Evolutionary conservation across 805 yeast species (phyloP), one percentile per base, ranked within the genome.

Genomic region (Lipomyces spencermartinsiae): DNA sequence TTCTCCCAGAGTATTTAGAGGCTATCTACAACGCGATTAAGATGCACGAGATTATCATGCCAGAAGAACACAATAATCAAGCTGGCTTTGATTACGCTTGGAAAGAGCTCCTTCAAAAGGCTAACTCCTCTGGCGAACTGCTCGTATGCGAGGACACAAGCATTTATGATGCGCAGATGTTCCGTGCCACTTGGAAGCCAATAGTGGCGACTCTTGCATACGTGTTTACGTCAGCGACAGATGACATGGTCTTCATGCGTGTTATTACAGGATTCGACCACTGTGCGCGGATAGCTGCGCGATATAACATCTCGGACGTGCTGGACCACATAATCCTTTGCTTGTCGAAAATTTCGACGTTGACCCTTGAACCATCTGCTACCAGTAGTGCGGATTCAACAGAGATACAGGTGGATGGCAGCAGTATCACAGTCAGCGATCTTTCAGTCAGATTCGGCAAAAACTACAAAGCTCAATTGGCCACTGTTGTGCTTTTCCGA

Each of bases 1-100:
- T 91, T 80, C 94, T 96, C 2, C 84, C 83, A 31, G 93, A 97
- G 91, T 94, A 92, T 75, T 81, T 94, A 69, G 87, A 89, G 68
- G 90, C 86, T 71, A 92, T 94, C 33, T 95, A 91, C 78, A 80
- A 85, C 33, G 90, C 97, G 0, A 93, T 95, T 64, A 84, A 87
- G 69, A 91, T 89, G 65, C 86, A 90, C 62, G 99, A 95, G 78
- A 95, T 95, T 71, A 92, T 95, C 60, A 91, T 96, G 93, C 98
- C 99, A 0, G 98, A 95, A 75, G 99, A 95, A 75, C 98, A 94
- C 74, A 96, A 92, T 76, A 91, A 93, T 10, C 91, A 92, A 25
- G 92, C 90, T 76, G 90, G 97, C 88, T 94, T 93, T 78, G 98
- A 93, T 76, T 94, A 91, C 75, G 82, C 86, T 19, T 81, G 84